Percentiles rank a stretch among this genome's conserved stretches.
Conservation (phyloP, 2,329 filamentous ascomycete genomes). For the Ascochyta fabae region DNA sequence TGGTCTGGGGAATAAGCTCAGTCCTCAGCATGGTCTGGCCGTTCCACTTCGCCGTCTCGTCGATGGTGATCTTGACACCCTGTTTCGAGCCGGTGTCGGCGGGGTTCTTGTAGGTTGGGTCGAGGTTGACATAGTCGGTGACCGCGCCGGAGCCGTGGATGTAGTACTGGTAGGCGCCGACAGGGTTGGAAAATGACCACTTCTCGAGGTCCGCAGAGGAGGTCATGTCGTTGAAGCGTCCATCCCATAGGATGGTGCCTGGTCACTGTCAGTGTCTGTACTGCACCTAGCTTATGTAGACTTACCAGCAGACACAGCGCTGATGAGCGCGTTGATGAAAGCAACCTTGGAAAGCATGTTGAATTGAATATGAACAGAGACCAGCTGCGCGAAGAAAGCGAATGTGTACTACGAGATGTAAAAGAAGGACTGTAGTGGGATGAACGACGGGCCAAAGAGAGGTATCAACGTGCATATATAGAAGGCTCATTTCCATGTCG, state of each 20-base stretch:
- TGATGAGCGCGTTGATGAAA: slow-evolving; percentile 41
- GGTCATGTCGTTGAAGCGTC: slow-evolving; percentile 67
- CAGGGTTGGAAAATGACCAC: slow-evolving; percentile 71
- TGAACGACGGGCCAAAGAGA: slow-evolving; percentile 3
- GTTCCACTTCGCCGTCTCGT: slow-evolving; percentile 71
- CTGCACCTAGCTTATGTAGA: background rate
- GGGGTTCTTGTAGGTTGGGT: slow-evolving; percentile 71
- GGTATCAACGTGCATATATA: slow-evolving; percentile 17
- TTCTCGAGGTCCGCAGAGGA: slow-evolving; percentile 62
- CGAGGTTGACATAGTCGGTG: slow-evolving; percentile 67
- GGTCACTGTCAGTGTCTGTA: slow-evolving; percentile 9
- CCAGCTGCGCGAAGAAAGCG: slow-evolving; percentile 27
- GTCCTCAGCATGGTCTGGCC: slow-evolving; percentile 73
- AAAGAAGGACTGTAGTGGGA: slow-evolving; percentile 33
- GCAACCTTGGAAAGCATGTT: slow-evolving; percentile 43
- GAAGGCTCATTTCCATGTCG: background rate
- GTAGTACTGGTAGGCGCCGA: slow-evolving; percentile 77
- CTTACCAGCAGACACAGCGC: slow-evolving; percentile 43
- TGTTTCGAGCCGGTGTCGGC: slow-evolving; percentile 66
- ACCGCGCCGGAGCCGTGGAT: slow-evolving; percentile 70
- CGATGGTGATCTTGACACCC: slow-evolving; percentile 74
- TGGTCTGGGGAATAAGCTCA: slow-evolving; percentile 75
- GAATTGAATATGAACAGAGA: slow-evolving; percentile 28
- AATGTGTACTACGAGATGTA: slow-evolving; percentile 21
- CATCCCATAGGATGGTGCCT: slow-evolving; percentile 66